A percentile compares a stretch with the other conserved stretches of the same genome.
Evolutionary conservation across 208 protist genomes (phyloP).

Genomic region (Herpetomonas samuelpessoai): DNA sequence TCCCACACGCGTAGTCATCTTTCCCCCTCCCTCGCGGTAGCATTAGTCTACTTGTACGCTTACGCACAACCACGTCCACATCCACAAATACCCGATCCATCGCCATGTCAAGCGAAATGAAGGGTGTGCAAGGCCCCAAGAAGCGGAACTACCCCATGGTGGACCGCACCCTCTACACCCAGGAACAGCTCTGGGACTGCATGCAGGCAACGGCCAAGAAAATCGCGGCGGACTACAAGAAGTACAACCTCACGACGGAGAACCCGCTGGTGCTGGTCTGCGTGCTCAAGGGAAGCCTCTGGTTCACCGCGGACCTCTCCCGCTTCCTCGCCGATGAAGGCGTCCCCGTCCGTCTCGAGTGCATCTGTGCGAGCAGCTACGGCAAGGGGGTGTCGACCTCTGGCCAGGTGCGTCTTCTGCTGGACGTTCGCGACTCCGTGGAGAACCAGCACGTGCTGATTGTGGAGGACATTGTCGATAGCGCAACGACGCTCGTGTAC

Average conservation of each 20-base stretch:
- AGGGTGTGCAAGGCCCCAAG: constrained; percentile 2
- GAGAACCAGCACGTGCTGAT: constrained; percentile 77
- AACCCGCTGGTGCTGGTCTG: constrained; percentile 83
- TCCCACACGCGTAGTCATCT: no score
- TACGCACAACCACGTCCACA: background rate
- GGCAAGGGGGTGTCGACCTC: constrained; percentile 22
- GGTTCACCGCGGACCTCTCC: constrained; percentile 80
- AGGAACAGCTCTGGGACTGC: constrained; percentile 52
- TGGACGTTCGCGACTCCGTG: constrained; percentile 76
- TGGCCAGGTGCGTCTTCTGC: constrained; percentile 68
- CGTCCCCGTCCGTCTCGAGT: constrained; percentile 80
- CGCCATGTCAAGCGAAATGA: background rate
- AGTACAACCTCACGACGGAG: constrained; percentile 21
- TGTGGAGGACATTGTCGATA: constrained; percentile 92
- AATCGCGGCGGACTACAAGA: constrained; percentile 49
- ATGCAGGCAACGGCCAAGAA: constrained; percentile 28
- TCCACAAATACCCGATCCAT: background rate
- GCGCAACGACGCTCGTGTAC: constrained; percentile 77
- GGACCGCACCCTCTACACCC: constrained; percentile 34
- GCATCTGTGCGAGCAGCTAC: constrained; percentile 81
- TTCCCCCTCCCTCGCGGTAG: no score
- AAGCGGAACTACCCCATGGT: constrained; percentile 61
- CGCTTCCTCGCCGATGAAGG: constrained; percentile 59
- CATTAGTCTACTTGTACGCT: no score
- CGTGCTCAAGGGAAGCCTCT: constrained; percentile 82